Percentiles rank a stretch among this genome's conserved stretches.
phyloP scores from a whole-genome alignment of 2,329 filamentous ascomycete genomes.

The Cercospora sojina region DNA sequence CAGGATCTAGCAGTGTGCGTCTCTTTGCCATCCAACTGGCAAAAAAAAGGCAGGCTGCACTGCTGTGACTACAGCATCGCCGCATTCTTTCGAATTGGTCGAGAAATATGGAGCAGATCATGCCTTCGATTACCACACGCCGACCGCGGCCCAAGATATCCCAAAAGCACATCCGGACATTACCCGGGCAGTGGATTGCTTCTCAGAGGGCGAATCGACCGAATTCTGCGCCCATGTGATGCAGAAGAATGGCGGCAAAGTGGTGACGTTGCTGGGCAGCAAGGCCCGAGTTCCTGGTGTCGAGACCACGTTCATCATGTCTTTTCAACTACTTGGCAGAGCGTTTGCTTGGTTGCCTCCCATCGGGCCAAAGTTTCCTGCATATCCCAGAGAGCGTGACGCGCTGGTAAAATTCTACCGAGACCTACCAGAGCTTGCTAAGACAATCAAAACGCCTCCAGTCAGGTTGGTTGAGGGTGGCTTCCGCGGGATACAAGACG shows the following conservation, averaged over 20 bases:
- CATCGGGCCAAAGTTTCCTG: not conserved
- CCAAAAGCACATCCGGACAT: not conserved
- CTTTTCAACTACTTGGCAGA: not conserved
- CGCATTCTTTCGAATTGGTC: not conserved
- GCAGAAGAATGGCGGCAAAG: not conserved
- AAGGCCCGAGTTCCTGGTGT: not conserved
- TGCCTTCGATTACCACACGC: not conserved
- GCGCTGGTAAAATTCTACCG: not conserved
- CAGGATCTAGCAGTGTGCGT: not conserved
- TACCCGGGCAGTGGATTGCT: not conserved
- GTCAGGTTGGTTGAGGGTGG: not conserved
- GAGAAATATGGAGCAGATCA: not conserved
- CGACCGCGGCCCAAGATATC: not conserved
- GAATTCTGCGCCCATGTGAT: not conserved
- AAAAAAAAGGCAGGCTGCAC: not conserved
- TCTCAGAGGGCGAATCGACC: not conserved
- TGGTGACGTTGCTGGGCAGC: not conserved
- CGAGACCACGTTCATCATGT: not conserved
- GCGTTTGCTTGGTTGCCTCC: not conserved
- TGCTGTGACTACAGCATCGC: not conserved
- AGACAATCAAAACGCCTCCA: not conserved
- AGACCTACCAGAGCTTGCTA: not conserved
- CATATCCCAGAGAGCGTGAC: not conserved
- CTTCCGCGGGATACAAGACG: not conserved
- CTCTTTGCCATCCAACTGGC: not conserved